Evolutionary conservation across 2,329 filamentous ascomycete genomes (phyloP), one percentile per base, ranked within the genome.

Genomic region (Daldinia sp.): DNA sequence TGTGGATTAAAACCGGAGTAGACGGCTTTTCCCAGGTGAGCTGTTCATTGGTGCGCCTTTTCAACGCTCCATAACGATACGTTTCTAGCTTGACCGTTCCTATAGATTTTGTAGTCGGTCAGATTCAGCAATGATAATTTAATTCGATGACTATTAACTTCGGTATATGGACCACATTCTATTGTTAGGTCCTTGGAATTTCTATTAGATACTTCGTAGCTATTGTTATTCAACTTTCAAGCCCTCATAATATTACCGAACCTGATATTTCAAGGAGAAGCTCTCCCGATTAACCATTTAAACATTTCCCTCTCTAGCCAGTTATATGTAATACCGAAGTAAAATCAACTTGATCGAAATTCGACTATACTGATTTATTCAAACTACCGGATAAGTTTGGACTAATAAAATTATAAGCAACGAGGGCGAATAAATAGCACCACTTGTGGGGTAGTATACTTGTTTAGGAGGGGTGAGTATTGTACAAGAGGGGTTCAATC

Each of bases 391-490:
- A 42, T 42, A 42, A 42, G 20, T 20, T 5, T 20, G n/a, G 15
- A 20, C 41, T n/a, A 20, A 20, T 42, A 20, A 20, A 9, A 42
- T 42, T 42, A n/a, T 44, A 10, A 23, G 42, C 23, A 9, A 44
- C 18, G 18, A 28, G 20, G 44, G 6, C 7, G 23, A 28, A 9
- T 26, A 3, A 48, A 48, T 48, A 50, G 20, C 23, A 50, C 26
- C 26, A 50, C 15, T 39, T 51, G 15, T 51, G 46, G 46, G 46
- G 46, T 51, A 51, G 3, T 18, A 12, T 51, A 5, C 10, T 33
- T 33, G 4, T 33, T 51, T 51, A 51, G 46, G 46, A 51, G 46
- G 46, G 46, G 46, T 51, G 4, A 28, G 7, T 51, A 23, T 23
- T 23, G 20, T 23, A 30, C 15, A 33, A 26, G 46, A 51, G 46